Conservation (phyloP, 2,329 filamentous ascomycete species). For the Aspergillus persii region DNA sequence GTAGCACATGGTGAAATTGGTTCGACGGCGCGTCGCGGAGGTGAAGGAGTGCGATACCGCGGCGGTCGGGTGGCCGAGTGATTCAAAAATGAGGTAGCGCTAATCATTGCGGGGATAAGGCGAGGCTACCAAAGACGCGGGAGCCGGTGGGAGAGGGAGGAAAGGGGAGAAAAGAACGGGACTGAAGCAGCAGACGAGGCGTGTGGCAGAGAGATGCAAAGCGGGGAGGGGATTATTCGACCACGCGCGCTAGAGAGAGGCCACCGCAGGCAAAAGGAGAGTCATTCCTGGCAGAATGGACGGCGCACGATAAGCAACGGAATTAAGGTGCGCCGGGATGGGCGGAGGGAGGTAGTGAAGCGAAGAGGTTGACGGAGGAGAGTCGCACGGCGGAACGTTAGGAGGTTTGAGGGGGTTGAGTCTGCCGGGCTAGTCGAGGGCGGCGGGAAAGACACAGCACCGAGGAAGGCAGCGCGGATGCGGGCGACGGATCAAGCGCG, state of each 20-base stretch:
- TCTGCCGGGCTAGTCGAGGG: conserved; percentile 21
- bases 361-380: conserved; percentile 22
- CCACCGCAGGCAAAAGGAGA: conserved; percentile 35
- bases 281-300: conserved; percentile 40
- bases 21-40: conserved; percentile 47
- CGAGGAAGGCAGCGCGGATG: conserved; percentile 17
- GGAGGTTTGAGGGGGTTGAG: conserved; percentile 23
- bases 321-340: conserved; percentile 19
- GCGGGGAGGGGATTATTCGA: conserved; percentile 42
- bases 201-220: conserved; percentile 40
- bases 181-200: conserved; percentile 24
- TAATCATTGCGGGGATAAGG: conserved; percentile 32
- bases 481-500: conserved; percentile 6
- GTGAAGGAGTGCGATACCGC: conserved; percentile 47
- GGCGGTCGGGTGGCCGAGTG: conserved; percentile 37
- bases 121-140: conserved; percentile 11
- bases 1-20: conserved; percentile 42
- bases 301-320: conserved; percentile 25
- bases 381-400: conserved; percentile 23
- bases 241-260: conserved; percentile 42
- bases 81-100: conserved; percentile 38
- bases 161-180: conserved; percentile 12
- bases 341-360: conserved; percentile 18
- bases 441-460: conserved; percentile 18
- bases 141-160: conserved; percentile 7